A percentile compares a stretch with the other conserved stretches of the same genome.
Conservation (phyloP, 2,329 filamentous ascomycete species). For the Ploettnerulaceae sp. region DNA sequence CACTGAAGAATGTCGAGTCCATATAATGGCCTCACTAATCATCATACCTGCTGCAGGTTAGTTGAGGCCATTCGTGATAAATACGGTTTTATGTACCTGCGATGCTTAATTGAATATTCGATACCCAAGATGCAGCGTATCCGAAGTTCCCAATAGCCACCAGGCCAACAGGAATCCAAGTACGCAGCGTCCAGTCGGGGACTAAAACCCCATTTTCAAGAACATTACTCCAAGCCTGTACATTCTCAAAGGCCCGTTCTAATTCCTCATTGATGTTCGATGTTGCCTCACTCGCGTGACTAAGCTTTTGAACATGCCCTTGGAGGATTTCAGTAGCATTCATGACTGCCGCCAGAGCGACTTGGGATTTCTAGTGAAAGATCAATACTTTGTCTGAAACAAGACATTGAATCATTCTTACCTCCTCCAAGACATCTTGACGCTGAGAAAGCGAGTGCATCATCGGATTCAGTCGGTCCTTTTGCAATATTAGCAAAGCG, state of each 20-base stretch:
- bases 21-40: slow-evolving; percentile 2
- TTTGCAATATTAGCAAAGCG: slow-evolving; percentile 1
- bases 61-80: not conserved
- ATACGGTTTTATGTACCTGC: not conserved
- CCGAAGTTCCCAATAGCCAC: slow-evolving; percentile 27
- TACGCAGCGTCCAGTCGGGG: slow-evolving; percentile 21
- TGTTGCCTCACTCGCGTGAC: slow-evolving; percentile 22
- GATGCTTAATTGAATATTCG: slow-evolving; percentile 18
- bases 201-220: slow-evolving; percentile 14
- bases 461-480: slow-evolving; percentile 21
- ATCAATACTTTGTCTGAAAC: slow-evolving; percentile 1
- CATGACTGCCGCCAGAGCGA: slow-evolving; percentile 16
- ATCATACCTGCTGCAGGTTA: not conserved
- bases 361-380: slow-evolving; percentile 21
- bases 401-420: slow-evolving; percentile 6
- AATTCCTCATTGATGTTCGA: slow-evolving; percentile 25
- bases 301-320: slow-evolving; percentile 24
- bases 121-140: slow-evolving; percentile 21
- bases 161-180: slow-evolving; percentile 14
- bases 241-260: slow-evolving; percentile 22
- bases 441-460: slow-evolving; percentile 22
- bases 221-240: slow-evolving; percentile 18
- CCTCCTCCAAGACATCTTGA: slow-evolving; percentile 25
- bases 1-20: slow-evolving; percentile 8
- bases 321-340: slow-evolving; percentile 28